Base-by-base conservation (phyloP, 2,329 filamentous ascomycete species). In the Fusarium sp. region DNA sequence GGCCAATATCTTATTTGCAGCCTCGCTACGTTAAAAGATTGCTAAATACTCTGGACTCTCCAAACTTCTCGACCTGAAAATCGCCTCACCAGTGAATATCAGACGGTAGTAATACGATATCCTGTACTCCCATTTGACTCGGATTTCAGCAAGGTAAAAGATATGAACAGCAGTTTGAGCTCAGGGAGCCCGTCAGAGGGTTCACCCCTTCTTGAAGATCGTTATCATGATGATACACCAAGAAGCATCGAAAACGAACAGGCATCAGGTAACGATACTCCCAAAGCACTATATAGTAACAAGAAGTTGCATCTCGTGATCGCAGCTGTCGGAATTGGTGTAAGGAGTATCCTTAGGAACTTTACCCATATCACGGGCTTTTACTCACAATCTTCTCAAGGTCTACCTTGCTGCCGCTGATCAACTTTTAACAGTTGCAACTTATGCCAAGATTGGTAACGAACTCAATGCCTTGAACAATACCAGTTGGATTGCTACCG, bases 361-460 rank as follows among this genome's bases (percentile, higher is more conserved):
- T 12, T 24, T 9, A 30, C 13, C 26, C 6, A 32, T n/a, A 13
- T 12, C 30, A 24, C 5, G 11, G 24, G 36, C 34, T 18, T 52
- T 13, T 50, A 50, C 60, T 73, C 36, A 73, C 54, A 66, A 20
- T 18, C 11, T 24, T 28, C 14, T 20, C 38, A 51, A 93, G 91
- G 84, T 95, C 45, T 94, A 93, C 78, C 85, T 96, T 13, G 88
- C 91, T 26, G 92, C 93, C 8, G 87, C 92, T 57, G 93, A 96
- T 78, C 92, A 95, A 80, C 94, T 94, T 1, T 89, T 95, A 61
- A 91, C 93, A 36, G 89, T 95, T 55, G 90, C 90, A n/a, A 91
- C 88, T n/a, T 95, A 95, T 80, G 92, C 92, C 56, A 90, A 88
- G 71, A 95, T 96, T 76, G 93, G 93, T 17, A 93, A 88, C 64